Evolutionary conservation across 2,329 filamentous ascomycete genomes (phyloP).

Genomic region (Fusarium humuli): DNA sequence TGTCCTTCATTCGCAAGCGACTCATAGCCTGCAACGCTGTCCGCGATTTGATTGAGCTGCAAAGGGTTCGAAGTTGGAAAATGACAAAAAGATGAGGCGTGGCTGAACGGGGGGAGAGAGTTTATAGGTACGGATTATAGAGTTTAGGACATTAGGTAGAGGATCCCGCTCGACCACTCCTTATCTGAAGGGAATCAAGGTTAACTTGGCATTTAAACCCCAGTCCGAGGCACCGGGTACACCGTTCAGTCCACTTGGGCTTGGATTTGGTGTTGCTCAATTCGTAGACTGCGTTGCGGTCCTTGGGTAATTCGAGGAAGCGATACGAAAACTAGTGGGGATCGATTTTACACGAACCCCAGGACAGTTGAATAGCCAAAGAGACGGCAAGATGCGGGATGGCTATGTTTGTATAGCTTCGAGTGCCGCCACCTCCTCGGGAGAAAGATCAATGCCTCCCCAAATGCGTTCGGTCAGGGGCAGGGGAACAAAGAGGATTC

Average conservation of each 20-base stretch:
- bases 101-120: neutral
- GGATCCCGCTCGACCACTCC: neutral
- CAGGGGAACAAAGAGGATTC: no score
- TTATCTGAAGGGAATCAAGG: neutral
- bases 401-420: no score
- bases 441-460: no score
- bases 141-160: neutral
- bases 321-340: neutral
- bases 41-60: conserved; percentile 76
- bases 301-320: neutral
- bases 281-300: neutral
- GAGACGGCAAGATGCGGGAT: no score
- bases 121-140: neutral
- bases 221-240: neutral
- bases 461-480: no score
- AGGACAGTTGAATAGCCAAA: neutral
- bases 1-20: conserved; percentile 84
- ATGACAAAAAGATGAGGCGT: neutral
- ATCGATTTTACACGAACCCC: neutral
- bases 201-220: neutral
- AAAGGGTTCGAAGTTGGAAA: neutral
- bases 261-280: neutral
- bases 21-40: conserved; percentile 81
- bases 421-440: no score
- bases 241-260: neutral